Conservation (phyloP, 352 stramenopile genomes). For the Phytophthora parvispora region DNA sequence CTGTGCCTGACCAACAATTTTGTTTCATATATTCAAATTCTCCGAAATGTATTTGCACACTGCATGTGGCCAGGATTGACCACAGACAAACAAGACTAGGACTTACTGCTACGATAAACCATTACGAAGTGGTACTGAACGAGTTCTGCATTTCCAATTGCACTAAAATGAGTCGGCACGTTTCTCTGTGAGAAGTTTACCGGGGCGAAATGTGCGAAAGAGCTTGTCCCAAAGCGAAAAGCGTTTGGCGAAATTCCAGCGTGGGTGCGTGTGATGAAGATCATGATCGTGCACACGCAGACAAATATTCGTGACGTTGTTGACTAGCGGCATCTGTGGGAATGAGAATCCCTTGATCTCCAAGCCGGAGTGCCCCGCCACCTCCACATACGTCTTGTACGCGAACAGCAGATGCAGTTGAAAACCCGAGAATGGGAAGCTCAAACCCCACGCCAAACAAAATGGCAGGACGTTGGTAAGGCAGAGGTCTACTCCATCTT, state of each 20-base stretch:
- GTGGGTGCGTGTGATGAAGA: conserved; percentile 85
- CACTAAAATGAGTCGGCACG: too few species aligned
- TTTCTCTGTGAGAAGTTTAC: conserved; percentile 12
- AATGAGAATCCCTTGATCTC: conserved; percentile 90
- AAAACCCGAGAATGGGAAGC: conserved; percentile 53
- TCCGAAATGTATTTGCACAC: too few species aligned
- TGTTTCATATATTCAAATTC: too few species aligned
- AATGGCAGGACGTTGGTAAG: conserved; percentile 87
- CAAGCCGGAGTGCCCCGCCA: conserved; percentile 85
- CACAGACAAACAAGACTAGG: too few species aligned
- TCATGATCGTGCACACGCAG: conserved; percentile 88
- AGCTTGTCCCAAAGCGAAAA: conserved; percentile 91
- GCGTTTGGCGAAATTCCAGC: conserved; percentile 91
- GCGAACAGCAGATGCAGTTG: conserved; percentile 85
- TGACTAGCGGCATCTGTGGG: conserved; percentile 82
- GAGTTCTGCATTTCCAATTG: too few species aligned
- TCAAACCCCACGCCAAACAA: conserved; percentile 52
- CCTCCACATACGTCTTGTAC: conserved; percentile 93
- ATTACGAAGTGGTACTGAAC: too few species aligned
- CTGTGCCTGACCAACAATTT: too few species aligned
- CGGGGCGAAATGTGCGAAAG: conserved; percentile 80
- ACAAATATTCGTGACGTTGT: conserved; percentile 55
- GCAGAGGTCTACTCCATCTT: conserved; percentile 77
- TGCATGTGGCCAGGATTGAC: too few species aligned
- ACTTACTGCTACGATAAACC: too few species aligned